Evolutionary conservation across 2,329 filamentous ascomycete genomes (phyloP).

Genomic region (Trichoderma guizhouense): DNA sequence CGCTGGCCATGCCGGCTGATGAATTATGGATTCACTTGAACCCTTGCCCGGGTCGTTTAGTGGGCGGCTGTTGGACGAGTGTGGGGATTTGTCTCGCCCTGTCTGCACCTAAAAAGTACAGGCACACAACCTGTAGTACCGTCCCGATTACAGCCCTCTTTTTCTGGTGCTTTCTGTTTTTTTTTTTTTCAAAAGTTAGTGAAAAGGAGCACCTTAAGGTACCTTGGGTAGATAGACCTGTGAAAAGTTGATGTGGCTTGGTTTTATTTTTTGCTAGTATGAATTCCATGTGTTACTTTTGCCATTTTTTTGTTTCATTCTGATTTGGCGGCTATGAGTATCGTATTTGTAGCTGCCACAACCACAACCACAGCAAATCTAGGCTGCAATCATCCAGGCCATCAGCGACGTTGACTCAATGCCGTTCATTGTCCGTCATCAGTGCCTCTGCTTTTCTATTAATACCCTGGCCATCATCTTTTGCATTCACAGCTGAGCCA

Average conservation of each 20-base stretch:
- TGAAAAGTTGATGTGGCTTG: neutral
- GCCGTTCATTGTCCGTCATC: neutral
- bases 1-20: conserved; percentile 9
- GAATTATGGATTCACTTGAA: neutral
- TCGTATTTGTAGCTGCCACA: neutral
- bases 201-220: neutral
- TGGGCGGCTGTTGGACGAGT: conserved; percentile 3
- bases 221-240: neutral
- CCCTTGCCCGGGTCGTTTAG: neutral
- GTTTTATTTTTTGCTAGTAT: neutral
- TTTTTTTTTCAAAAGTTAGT: neutral
- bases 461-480: neutral
- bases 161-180: neutral
- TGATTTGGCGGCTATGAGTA: neutral
- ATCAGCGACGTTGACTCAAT: neutral
- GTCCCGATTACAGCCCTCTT: neutral
- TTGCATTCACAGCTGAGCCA: neutral
- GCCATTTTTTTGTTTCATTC: neutral
- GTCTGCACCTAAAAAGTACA: neutral
- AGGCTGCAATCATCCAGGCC: neutral
- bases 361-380: neutral
- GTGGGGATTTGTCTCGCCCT: neutral
- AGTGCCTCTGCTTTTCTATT: neutral
- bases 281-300: neutral
- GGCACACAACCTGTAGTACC: neutral